phyloP scores from a whole-genome alignment of 371 early-diverging fungal species.

The Parasitella parasitica region DNA sequence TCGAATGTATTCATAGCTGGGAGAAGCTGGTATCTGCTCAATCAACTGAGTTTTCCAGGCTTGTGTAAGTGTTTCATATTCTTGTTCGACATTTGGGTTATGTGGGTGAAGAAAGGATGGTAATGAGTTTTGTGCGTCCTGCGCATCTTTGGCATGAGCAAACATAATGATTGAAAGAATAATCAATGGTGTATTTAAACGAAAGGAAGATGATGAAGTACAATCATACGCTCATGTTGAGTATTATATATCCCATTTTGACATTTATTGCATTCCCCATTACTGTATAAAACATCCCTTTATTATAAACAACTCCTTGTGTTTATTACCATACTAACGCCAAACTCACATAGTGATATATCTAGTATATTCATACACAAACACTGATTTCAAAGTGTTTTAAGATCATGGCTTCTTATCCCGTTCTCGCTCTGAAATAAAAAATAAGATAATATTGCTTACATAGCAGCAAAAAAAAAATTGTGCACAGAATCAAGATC shows the following conservation, averaged over 20 bases:
- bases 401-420: no score
- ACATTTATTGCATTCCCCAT: constrained; percentile 33
- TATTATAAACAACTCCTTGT: not conserved
- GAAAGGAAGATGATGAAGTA: not conserved
- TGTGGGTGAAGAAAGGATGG: constrained; percentile 12
- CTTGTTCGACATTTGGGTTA: constrained; percentile 29
- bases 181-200: not conserved
- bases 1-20: constrained; percentile 16
- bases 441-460: not conserved
- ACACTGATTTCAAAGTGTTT: not conserved
- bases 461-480: not conserved
- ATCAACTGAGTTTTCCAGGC: constrained; percentile 36
- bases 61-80: constrained; percentile 35
- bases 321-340: not conserved
- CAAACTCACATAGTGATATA: not conserved
- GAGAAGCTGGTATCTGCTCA: constrained; percentile 10
- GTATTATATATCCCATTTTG: constrained; percentile 19
- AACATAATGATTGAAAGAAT: constrained; percentile 16
- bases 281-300: not conserved
- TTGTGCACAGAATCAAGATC: not conserved
- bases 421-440: not conserved
- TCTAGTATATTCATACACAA: not conserved
- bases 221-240: not conserved
- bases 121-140: constrained; percentile 5
- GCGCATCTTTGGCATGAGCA: constrained; percentile 9